These are phyloP conservation scores for Exophiala alcalophila DNA, from an alignment of 2,329 filamentous ascomycete genomes.

Conservation along the genomic window DNA sequence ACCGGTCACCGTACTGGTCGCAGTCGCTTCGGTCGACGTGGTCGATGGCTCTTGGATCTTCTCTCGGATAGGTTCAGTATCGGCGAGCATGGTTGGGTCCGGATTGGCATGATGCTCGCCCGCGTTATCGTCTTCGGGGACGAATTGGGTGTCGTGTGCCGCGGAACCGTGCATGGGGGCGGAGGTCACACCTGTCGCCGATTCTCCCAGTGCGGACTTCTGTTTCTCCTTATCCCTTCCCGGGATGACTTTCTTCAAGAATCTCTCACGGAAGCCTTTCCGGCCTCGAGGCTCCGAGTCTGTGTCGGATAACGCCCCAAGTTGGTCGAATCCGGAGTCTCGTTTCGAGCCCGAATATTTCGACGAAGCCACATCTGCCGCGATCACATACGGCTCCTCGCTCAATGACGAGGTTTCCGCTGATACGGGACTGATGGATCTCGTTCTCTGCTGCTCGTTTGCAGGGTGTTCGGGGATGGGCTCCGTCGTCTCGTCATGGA, in stretches of 20 bases:
- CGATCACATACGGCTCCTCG: slow-evolving; percentile 25
- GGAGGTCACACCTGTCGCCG: slow-evolving; percentile 2
- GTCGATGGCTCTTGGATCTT: slow-evolving; percentile 22
- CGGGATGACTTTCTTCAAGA: slow-evolving; percentile 27
- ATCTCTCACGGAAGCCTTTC: slow-evolving; percentile 24
- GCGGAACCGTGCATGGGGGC: background rate
- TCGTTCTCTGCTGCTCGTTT: slow-evolving; percentile 7
- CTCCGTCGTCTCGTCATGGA: slow-evolving; percentile 14
- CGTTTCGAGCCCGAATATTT: slow-evolving; percentile 22
- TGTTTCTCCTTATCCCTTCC: slow-evolving; percentile 22
- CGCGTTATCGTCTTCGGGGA: background rate
- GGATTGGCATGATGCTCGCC: slow-evolving; percentile 12
- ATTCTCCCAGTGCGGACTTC: slow-evolving; percentile 3
- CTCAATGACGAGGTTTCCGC: slow-evolving; percentile 14
- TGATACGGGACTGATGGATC: slow-evolving; percentile 30
- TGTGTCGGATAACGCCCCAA: slow-evolving; percentile 13
- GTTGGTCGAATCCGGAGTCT: slow-evolving; percentile 19
- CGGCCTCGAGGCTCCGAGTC: slow-evolving; percentile 26
- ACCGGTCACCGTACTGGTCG: slow-evolving; percentile 10
- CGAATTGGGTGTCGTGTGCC: background rate
- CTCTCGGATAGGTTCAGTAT: slow-evolving; percentile 16
- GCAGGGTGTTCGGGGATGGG: no score
- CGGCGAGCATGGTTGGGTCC: slow-evolving; percentile 2
- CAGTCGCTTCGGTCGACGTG: slow-evolving; percentile 15
- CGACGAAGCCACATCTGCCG: slow-evolving; percentile 24